Evolutionary conservation across 306 rosid genomes (phyloP).

Genomic region (Cyclanthera cordifolia): DNA sequence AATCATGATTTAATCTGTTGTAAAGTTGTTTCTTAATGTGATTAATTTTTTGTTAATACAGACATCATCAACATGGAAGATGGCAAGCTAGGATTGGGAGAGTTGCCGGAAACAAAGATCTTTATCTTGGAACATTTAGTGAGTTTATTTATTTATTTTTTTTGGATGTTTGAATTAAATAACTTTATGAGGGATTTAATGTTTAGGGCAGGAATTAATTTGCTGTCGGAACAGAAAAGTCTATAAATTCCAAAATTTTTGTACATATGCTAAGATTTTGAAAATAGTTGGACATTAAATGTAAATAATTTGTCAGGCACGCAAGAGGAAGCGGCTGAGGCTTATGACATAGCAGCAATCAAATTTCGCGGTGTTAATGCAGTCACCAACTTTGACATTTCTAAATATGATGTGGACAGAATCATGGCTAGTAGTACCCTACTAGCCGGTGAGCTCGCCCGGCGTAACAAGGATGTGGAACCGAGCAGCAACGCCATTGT

Average conservation of each 20-base stretch:
- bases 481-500: neutral
- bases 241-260: neutral
- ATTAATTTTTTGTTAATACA: conserved; percentile 4
- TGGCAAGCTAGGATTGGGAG: conserved; percentile 67
- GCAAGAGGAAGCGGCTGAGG: conserved; percentile 23
- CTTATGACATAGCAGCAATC: conserved; percentile 19
- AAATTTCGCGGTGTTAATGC: conserved; percentile 22
- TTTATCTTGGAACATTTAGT: conserved; percentile 63
- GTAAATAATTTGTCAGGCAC: conserved; percentile 11
- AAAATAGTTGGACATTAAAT: neutral
- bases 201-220: neutral
- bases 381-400: conserved; percentile 19
- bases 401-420: conserved; percentile 12
- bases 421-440: conserved; percentile 16
- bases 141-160: no score
- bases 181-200: neutral
- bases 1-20: neutral
- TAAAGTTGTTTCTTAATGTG: neutral
- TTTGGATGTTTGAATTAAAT: neutral
- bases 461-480: conserved; percentile 20
- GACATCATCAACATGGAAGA: conserved; percentile 69
- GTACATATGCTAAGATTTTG: neutral
- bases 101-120: conserved; percentile 65
- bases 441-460: conserved; percentile 11
- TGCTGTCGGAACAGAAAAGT: neutral